Evolutionary conservation across 257 asterid species (phyloP).

Genomic region (Solanum chilense): DNA sequence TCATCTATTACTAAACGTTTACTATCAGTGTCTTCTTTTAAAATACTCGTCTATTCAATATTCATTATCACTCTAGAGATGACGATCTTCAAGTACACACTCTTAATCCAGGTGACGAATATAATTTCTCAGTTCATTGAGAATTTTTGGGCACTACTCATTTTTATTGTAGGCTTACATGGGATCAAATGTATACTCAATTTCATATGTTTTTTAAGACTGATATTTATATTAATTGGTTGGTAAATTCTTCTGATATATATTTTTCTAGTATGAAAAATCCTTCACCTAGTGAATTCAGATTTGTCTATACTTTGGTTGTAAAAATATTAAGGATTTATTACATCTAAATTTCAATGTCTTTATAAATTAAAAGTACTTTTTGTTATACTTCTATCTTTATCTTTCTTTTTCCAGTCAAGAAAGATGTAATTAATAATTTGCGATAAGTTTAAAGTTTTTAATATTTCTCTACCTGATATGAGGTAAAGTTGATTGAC

Average conservation of each 20-base stretch:
- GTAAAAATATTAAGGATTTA: neutral
- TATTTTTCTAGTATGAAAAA: neutral
- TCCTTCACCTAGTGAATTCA: neutral
- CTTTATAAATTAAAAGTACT: neutral
- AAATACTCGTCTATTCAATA: neutral
- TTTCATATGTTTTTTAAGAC: neutral
- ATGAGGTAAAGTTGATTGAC: neutral
- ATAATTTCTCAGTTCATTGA: neutral
- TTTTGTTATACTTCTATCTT: neutral
- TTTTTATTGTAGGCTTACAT: neutral
- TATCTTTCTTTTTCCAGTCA: neutral
- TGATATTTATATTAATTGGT: neutral
- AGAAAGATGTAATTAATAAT: neutral
- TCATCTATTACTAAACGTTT: neutral
- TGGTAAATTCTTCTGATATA: neutral
- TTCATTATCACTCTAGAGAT: neutral
- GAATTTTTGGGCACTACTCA: neutral
- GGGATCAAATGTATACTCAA: neutral
- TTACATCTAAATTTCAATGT: neutral
- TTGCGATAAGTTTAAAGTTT: too few relatives aligned
- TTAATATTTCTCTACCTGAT: neutral
- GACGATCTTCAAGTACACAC: neutral
- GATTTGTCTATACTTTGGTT: neutral
- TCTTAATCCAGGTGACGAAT: neutral
- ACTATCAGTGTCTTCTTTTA: neutral